Percentiles rank a stretch among this genome's conserved stretches.
phyloP scores from a whole-genome alignment of 1,284 basidiomycete genomes.

The Rhizoctonia solani region DNA sequence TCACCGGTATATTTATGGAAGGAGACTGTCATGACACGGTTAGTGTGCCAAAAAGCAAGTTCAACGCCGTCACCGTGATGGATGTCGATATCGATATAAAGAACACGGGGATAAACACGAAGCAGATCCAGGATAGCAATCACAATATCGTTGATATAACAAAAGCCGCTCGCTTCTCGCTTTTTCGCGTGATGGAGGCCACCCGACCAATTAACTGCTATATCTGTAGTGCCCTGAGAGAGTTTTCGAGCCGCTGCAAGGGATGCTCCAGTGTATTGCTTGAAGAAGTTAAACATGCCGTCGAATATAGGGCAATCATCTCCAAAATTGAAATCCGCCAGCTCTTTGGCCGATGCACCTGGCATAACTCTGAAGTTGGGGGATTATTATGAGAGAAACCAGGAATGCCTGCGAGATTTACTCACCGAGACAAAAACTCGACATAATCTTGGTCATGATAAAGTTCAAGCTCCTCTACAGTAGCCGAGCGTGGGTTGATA shows the following conservation, averaged over 20 bases:
- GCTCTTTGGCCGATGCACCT: conserved; percentile 41
- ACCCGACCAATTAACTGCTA: conserved; percentile 97
- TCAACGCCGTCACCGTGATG: conserved; percentile 98
- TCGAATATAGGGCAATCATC: conserved; percentile 95
- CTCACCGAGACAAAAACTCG: conserved; percentile 87
- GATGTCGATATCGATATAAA: conserved; percentile 97
- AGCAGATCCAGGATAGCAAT: conserved; percentile 90
- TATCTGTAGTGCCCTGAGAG: conserved; percentile 85
- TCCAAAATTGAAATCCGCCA: conserved; percentile 84
- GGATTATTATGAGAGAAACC: background rate
- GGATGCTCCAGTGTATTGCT: conserved; percentile 89
- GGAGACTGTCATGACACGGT: conserved; percentile 97
- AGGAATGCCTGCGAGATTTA: conserved; percentile 3
- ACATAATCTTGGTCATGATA: conserved; percentile 95
- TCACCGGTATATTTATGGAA: conserved; percentile 99
- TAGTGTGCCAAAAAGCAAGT: conserved; percentile 96
- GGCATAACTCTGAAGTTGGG: conserved; percentile 69
- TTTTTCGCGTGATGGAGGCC: conserved; percentile 96
- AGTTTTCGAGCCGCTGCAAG: conserved; percentile 89
- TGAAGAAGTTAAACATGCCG: conserved; percentile 91
- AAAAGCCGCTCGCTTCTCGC: conserved; percentile 94
- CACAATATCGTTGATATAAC: conserved; percentile 96
- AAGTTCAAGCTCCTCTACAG: conserved; percentile 83
- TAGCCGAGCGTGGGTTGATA: conserved; percentile 87
- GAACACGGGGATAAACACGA: conserved; percentile 84